Conservation (phyloP, 345 rosid species). For the Brassica juncea region DNA sequence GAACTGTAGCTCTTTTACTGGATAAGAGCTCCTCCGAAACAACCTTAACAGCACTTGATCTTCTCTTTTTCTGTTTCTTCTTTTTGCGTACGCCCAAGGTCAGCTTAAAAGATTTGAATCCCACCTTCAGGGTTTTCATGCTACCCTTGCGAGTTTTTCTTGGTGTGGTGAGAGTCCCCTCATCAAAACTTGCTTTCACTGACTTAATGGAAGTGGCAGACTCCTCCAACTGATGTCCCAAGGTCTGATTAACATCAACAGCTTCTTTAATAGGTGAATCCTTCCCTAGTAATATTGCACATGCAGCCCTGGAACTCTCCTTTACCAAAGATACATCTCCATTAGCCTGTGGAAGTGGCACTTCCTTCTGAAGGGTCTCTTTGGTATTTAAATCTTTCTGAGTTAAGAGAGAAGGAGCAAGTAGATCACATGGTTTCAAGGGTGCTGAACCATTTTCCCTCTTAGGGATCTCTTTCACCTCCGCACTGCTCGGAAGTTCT, state of each 20-base stretch:
- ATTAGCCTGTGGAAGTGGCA: slow-evolving; percentile 31
- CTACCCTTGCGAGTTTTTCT: slow-evolving; percentile 51
- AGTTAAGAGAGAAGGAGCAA: slow-evolving; percentile 31
- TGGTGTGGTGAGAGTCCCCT: slow-evolving; percentile 24
- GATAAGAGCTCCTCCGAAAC: slow-evolving; percentile 39
- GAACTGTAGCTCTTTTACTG: slow-evolving; percentile 37
- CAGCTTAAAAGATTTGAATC: slow-evolving; percentile 51
- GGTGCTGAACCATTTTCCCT: slow-evolving; percentile 5
- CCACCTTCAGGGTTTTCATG: slow-evolving; percentile 40
- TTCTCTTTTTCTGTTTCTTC: slow-evolving; percentile 58
- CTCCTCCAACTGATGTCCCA: slow-evolving; percentile 23
- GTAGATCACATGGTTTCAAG: slow-evolving; percentile 12
- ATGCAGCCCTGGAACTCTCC: slow-evolving; percentile 26
- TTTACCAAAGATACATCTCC: slow-evolving; percentile 35
- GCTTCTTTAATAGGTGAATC: slow-evolving; percentile 26
- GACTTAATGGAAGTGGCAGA: slow-evolving; percentile 26
- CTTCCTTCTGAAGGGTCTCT: slow-evolving; percentile 41
- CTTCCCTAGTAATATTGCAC: background rate
- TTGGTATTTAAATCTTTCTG: slow-evolving; percentile 40
- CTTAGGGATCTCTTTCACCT: slow-evolving; percentile 23
- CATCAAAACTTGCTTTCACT: slow-evolving; percentile 28
- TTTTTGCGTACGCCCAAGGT: slow-evolving; percentile 46
- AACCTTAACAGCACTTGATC: slow-evolving; percentile 26
- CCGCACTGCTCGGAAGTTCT: slow-evolving; percentile 8
- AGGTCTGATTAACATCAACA: slow-evolving; percentile 33